These are phyloP conservation scores for Cudoniella acicularis DNA, from an alignment of 495 filamentous ascomycete species.

Conservation along the genomic window DNA sequence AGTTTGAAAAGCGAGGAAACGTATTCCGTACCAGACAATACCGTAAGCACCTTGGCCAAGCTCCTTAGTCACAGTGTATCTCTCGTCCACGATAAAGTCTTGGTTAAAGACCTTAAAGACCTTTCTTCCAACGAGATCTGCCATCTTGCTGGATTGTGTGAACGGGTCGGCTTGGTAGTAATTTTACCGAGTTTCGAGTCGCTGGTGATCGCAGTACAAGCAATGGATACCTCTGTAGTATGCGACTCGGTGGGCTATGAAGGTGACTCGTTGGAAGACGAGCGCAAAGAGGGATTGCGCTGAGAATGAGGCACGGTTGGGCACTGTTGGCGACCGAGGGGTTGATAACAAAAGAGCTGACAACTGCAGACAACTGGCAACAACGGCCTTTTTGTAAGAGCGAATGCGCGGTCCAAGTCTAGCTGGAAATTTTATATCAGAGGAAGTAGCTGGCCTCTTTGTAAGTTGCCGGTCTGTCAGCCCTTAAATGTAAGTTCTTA, in stretches of 20 bases:
- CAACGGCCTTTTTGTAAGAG: neutral
- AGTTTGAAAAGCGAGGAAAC: neutral
- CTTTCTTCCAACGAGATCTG: slow-evolving; percentile 25
- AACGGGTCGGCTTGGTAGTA: neutral
- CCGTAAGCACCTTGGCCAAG: slow-evolving; percentile 96
- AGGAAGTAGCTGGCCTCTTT: neutral
- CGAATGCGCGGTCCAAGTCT: neutral
- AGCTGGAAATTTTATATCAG: neutral
- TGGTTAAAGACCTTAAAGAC: slow-evolving; percentile 99
- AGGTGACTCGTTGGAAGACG: neutral
- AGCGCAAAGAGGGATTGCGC: neutral
- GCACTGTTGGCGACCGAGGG: neutral
- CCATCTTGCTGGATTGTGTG: slow-evolving; percentile 17
- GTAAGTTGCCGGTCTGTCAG: neutral
- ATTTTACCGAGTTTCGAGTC: neutral
- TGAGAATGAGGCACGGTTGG: neutral
- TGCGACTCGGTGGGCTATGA: neutral
- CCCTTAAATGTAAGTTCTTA: neutral
- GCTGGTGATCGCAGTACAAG: neutral
- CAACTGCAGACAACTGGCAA: too few species aligned
- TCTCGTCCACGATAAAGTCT: slow-evolving; percentile 96
- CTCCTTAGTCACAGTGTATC: slow-evolving; percentile 98
- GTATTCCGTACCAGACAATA: slow-evolving; percentile 82
- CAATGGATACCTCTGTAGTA: too few species aligned
- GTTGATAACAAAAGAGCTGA: too few species aligned